A percentile compares a stretch with the other conserved stretches of the same genome.
These are phyloP conservation scores for Xylaria telfairii DNA, from an alignment of 495 filamentous ascomycete genomes.

Conservation along the genomic window DNA sequence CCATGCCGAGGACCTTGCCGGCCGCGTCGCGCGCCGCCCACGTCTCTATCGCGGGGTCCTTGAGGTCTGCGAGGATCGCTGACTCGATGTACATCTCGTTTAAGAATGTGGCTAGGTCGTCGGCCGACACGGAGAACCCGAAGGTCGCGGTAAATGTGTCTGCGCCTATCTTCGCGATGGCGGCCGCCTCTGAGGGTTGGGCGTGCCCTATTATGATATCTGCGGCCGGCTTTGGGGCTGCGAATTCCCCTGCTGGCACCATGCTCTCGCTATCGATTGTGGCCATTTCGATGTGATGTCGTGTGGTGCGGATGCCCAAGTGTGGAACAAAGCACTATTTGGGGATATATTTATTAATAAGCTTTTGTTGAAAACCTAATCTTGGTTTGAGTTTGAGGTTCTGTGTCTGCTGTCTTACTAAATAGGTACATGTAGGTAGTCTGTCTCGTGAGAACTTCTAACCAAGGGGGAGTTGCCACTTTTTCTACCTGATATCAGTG, in stretches of 20 bases:
- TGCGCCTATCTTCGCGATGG: constrained; percentile 43
- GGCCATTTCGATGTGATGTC: constrained; percentile 5
- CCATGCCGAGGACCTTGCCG: constrained; percentile 42
- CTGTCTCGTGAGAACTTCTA: not conserved
- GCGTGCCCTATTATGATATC: constrained; percentile 40
- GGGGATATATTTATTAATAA: no score
- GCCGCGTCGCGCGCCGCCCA: constrained; percentile 30
- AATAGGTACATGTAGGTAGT: no score
- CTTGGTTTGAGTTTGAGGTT: no score
- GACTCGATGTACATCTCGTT: constrained; percentile 34
- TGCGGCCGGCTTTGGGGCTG: constrained; percentile 4
- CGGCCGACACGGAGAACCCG: constrained; percentile 40
- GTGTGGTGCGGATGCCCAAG: not conserved
- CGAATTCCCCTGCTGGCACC: not conserved
- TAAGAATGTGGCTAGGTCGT: constrained; percentile 45
- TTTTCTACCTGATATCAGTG: no score
- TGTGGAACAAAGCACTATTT: not conserved
- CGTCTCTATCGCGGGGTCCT: constrained; percentile 39
- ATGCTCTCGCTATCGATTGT: constrained; percentile 14
- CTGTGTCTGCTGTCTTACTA: no score
- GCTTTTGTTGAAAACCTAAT: no score
- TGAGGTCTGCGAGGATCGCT: constrained; percentile 36
- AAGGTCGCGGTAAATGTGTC: constrained; percentile 44
- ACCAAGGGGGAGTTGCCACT: not conserved
- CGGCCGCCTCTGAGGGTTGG: constrained; percentile 35